Conservation (phyloP, 2,329 filamentous ascomycete species). For the Fusarium temperatum region DNA sequence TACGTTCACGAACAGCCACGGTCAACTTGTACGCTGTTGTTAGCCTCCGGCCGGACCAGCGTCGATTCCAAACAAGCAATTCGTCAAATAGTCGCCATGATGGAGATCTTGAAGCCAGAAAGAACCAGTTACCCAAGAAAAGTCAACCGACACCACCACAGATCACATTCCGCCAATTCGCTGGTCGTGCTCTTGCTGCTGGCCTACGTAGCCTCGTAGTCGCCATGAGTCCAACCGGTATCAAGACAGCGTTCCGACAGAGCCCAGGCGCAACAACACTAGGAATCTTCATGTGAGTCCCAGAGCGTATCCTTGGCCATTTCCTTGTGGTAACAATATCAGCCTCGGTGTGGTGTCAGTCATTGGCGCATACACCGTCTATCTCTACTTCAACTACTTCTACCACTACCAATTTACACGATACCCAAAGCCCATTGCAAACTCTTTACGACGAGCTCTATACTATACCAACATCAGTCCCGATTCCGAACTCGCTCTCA, state of each 20-base stretch:
- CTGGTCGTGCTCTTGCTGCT: slow-evolving; percentile 44
- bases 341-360: slow-evolving; percentile 45
- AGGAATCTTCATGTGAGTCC: slow-evolving; percentile 46
- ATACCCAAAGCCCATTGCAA: slow-evolving; percentile 76
- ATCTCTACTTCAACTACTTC: slow-evolving; percentile 64
- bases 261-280: slow-evolving; percentile 45
- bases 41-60: slow-evolving; percentile 40
- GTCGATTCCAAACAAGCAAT: slow-evolving; percentile 43
- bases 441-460: slow-evolving; percentile 82
- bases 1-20: slow-evolving; percentile 42
- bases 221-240: slow-evolving; percentile 48
- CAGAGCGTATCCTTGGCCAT: background rate
- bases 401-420: slow-evolving; percentile 64
- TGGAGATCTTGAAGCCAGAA: slow-evolving; percentile 26
- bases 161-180: slow-evolving; percentile 47
- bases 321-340: background rate
- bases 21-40: slow-evolving; percentile 45
- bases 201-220: slow-evolving; percentile 48
- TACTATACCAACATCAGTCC: slow-evolving; percentile 84
- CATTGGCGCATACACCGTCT: slow-evolving; percentile 45
- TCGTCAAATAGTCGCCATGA: slow-evolving; percentile 13
- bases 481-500: slow-evolving; percentile 79
- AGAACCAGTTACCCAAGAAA: slow-evolving; percentile 39
- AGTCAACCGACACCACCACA: slow-evolving; percentile 33
- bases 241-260: slow-evolving; percentile 48